Conservation (phyloP, 169 alveolate species). For the Plasmodium ovale region DNA sequence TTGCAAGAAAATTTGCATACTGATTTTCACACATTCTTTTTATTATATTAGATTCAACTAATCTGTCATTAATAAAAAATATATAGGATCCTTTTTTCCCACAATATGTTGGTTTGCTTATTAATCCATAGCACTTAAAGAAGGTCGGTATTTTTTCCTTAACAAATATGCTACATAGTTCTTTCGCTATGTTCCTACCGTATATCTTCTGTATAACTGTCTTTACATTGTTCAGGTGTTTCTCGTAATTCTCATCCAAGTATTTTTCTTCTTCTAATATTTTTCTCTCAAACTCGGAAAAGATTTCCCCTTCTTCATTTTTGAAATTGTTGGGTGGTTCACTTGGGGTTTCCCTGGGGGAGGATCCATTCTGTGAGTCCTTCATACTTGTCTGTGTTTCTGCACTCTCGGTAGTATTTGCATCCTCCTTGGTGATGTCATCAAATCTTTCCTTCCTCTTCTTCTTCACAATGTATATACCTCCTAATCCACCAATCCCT, state of each 20-base stretch:
- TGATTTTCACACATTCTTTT: conserved; percentile 76
- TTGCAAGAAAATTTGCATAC: conserved; percentile 82
- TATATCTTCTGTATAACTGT: conserved; percentile 76
- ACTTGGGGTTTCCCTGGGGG: background rate
- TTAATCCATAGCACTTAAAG: conserved; percentile 85
- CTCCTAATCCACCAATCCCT: conserved; percentile 68
- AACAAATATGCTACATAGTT: conserved; percentile 59
- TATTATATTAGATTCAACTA: conserved; percentile 88
- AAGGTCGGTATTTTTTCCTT: conserved; percentile 69
- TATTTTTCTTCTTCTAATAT: conserved; percentile 72
- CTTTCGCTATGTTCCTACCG: conserved; percentile 77
- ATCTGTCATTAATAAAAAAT: conserved; percentile 96
- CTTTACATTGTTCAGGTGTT: conserved; percentile 55
- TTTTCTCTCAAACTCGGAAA: conserved; percentile 37
- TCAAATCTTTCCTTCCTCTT: conserved; percentile 12
- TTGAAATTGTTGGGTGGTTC: background rate
- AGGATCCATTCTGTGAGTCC: too few relatives aligned
- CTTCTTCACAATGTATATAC: conserved; percentile 61
- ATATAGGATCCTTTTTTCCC: conserved; percentile 89
- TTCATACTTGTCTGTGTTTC: background rate
- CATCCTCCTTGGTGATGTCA: conserved; percentile 2
- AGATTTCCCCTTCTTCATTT: background rate
- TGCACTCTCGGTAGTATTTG: background rate
- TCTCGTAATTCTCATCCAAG: conserved; percentile 69
- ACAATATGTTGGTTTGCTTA: conserved; percentile 86